Evolutionary conservation across 1,284 basidiomycete genomes (phyloP).

Genomic region (Nidula niveotomentosa): DNA sequence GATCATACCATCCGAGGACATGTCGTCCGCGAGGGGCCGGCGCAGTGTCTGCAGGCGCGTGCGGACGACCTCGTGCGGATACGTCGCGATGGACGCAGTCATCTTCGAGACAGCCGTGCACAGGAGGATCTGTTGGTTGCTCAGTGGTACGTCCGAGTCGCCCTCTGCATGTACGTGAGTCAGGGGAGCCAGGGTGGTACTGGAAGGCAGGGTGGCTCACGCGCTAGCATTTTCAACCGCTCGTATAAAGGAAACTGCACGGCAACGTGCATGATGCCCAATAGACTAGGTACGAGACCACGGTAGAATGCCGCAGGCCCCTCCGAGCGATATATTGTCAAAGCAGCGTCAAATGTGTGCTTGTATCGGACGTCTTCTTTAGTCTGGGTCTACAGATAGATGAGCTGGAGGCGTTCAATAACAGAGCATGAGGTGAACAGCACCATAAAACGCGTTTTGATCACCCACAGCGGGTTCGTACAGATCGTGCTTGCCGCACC

Average conservation of each 20-base stretch:
- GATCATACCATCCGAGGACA: conserved; percentile 59
- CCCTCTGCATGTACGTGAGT: conserved; percentile 37
- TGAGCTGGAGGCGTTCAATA: conserved; percentile 1
- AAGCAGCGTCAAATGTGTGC: conserved; percentile 85
- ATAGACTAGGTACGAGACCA: conserved; percentile 83
- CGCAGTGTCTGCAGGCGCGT: conserved; percentile 88
- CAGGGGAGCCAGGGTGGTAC: conserved; percentile 1
- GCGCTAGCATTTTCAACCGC: conserved; percentile 79
- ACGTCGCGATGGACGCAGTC: conserved; percentile 91
- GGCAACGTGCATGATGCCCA: conserved; percentile 91
- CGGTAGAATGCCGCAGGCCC: conserved; percentile 88
- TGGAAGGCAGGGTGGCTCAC: conserved; percentile 46
- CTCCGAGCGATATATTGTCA: conserved; percentile 85
- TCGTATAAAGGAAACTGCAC: conserved; percentile 98
- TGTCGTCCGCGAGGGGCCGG: conserved; percentile 53
- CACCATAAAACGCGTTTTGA: conserved; percentile 98
- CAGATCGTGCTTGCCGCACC: conserved; percentile 88
- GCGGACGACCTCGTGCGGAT: conserved; percentile 94
- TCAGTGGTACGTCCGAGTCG: conserved; percentile 56
- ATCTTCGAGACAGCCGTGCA: conserved; percentile 93
- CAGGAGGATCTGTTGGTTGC: conserved; percentile 71
- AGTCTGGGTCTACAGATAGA: conserved; percentile 63
- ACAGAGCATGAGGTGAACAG: conserved; percentile 21
- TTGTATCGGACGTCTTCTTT: conserved; percentile 75
- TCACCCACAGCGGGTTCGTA: conserved; percentile 95